phyloP scores from a whole-genome alignment of 257 asterid genomes.

The Avicennia marina region DNA sequence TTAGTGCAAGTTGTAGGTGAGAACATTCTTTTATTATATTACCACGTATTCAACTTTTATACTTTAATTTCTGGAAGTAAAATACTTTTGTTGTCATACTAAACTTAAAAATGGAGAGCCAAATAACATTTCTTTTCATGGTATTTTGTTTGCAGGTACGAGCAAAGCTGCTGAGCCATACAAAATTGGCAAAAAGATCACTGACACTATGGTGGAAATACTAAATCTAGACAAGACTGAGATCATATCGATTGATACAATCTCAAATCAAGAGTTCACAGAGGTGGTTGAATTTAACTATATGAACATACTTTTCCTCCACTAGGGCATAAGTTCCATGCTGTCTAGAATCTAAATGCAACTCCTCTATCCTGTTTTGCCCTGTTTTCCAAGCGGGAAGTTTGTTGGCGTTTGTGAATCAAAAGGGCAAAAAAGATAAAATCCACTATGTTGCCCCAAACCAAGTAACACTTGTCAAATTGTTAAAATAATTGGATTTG shows the following conservation, averaged over 20 bases:
- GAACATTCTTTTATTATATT: conserved; percentile 22
- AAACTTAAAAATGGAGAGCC: too few relatives aligned
- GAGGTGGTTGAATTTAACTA: conserved; percentile 55
- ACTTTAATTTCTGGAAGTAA: too few relatives aligned
- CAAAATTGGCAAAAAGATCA: conserved; percentile 84
- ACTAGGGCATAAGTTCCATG: not conserved
- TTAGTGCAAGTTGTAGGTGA: conserved; percentile 97
- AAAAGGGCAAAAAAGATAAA: too few relatives aligned
- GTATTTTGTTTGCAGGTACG: conserved; percentile 57
- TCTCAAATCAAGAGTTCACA: conserved; percentile 95
- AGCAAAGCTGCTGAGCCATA: conserved; percentile 77
- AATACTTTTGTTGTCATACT: too few relatives aligned
- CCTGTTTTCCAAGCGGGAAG: not conserved
- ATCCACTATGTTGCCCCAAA: too few relatives aligned
- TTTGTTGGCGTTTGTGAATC: too few relatives aligned
- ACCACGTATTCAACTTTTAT: conserved; percentile 3
- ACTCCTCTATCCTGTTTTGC: conserved; percentile 6
- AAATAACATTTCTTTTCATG: not conserved
- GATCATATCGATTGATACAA: conserved; percentile 71
- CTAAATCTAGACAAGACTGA: conserved; percentile 93
- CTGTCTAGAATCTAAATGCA: not conserved
- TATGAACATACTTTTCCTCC: conserved; percentile 11
- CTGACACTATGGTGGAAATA: conserved; percentile 80
- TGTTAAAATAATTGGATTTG: not conserved
- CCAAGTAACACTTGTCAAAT: not conserved